phyloP scores from a whole-genome alignment of 257 asterid species.

The Gentiana straminea region DNA sequence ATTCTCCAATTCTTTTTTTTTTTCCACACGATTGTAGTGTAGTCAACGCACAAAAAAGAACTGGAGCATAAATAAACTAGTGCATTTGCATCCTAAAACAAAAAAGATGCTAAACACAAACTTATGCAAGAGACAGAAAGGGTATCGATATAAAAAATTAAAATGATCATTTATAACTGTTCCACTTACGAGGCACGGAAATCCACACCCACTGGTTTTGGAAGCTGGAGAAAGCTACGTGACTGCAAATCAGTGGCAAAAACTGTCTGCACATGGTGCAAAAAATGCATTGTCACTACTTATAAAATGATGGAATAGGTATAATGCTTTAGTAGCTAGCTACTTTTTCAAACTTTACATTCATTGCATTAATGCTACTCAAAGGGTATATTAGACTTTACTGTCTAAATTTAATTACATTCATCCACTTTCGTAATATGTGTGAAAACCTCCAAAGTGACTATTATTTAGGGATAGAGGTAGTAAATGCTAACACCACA shows the following conservation, averaged over 20 bases:
- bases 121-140: background rate
- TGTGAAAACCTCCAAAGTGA: too few species aligned
- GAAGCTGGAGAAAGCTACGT: conserved; percentile 72
- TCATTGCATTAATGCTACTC: too few species aligned
- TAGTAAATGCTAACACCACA: too few species aligned
- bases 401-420: too few species aligned
- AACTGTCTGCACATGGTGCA: conserved; percentile 49
- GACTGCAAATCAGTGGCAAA: conserved; percentile 90
- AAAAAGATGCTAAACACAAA: background rate
- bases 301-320: background rate
- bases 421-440: too few species aligned
- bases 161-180: background rate
- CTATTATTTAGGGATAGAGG: too few species aligned
- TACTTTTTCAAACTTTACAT: background rate
- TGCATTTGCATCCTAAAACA: background rate
- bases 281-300: conserved; percentile 13
- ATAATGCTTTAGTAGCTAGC: background rate
- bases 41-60: too few species aligned
- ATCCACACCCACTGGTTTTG: conserved; percentile 92
- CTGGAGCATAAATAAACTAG: too few species aligned
- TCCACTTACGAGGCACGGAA: conserved; percentile 93
- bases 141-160: background rate
- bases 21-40: too few species aligned
- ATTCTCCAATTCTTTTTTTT: too few species aligned
- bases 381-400: too few species aligned